phyloP scores from a whole-genome alignment of 176 grass and related monocot genomes.

The Musa schizocarpa region DNA sequence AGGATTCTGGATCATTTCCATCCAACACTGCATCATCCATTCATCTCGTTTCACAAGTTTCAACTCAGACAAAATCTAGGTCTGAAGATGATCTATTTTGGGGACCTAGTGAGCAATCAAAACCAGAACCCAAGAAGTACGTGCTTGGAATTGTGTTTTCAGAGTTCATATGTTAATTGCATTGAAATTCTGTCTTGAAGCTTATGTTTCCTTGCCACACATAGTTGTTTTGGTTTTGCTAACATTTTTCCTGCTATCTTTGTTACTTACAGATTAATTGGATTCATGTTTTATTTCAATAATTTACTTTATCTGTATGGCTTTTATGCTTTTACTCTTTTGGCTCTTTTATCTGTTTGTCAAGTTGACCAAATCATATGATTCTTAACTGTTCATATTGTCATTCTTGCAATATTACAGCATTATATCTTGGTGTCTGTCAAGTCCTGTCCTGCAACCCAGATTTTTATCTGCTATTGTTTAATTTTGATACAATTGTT shows the following conservation, averaged over 20 bases:
- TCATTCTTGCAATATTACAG: too few species aligned
- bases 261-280: neutral
- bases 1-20: slow-evolving; percentile 67
- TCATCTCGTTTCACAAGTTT: slow-evolving; percentile 43
- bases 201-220: slow-evolving; percentile 3
- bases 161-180: neutral
- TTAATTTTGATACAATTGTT: too few species aligned
- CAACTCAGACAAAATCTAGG: slow-evolving; percentile 50
- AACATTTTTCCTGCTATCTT: neutral
- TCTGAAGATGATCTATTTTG: slow-evolving; percentile 96
- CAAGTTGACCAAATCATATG: neutral
- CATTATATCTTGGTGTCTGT: too few species aligned
- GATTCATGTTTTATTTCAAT: neutral
- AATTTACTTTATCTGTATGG: neutral
- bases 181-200: neutral
- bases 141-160: slow-evolving; percentile 18
- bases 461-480: too few species aligned
- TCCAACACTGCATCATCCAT: slow-evolving; percentile 53
- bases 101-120: slow-evolving; percentile 68
- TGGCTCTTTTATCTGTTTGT: neutral
- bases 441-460: too few species aligned
- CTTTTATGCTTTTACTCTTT: neutral
- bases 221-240: neutral
- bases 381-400: too few species aligned
- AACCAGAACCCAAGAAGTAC: slow-evolving; percentile 82